Base-by-base conservation (phyloP, 495 filamentous ascomycete genomes). In the Trypethelium eluteriae region DNA sequence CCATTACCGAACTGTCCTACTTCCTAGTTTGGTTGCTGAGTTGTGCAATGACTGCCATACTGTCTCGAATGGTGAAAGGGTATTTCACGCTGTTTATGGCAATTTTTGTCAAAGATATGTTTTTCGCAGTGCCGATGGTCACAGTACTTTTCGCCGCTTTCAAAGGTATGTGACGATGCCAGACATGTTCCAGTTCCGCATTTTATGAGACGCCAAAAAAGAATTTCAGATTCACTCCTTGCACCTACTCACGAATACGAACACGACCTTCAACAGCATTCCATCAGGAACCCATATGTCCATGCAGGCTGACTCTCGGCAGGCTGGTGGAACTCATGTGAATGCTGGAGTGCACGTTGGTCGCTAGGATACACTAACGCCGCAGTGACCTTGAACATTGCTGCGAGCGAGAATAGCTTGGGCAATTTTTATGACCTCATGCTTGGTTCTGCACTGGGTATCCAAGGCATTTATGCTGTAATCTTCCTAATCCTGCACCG, bases 321-420 rank as follows among this genome's bases (percentile, higher is more conserved):
- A 67, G 66, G 66, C 18, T 67, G 66, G 66, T 67, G 66, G 66
- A 67, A 67, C 44, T 63, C 57, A 7, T 67, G 66, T 53, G 66
- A 67, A n/a, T 67, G 66, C 36, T 67, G 66, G 66, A 39, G 39
- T 35, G 59, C 66, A 25, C 59, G 61, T 11, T 63, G 66, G 66
- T 63, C 39, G 3, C 41, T 67, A 14, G 66, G 61, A 38, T 63
- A 56, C n/a, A 39, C 25, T 16, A 44, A 63, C 6, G 61, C 66
- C 7, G 46, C 34, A 39, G 39, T 67, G 32, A 38, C 66, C 16
- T 44, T 67, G 16, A 34, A 50, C 25, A 47, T 67, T 32, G 61
- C 25, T 2, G 39, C 0, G n/a, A 25, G 35, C 18, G 61, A 67
- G 44, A n/a, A 53, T 7, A 4, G 39, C 32, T 46, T 62, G 39